A percentile compares a stretch with the other conserved stretches of the same genome.
These are phyloP conservation scores for Serendipita sp. DNA, from an alignment of 768 basidiomycete species.

Conservation along the genomic window DNA sequence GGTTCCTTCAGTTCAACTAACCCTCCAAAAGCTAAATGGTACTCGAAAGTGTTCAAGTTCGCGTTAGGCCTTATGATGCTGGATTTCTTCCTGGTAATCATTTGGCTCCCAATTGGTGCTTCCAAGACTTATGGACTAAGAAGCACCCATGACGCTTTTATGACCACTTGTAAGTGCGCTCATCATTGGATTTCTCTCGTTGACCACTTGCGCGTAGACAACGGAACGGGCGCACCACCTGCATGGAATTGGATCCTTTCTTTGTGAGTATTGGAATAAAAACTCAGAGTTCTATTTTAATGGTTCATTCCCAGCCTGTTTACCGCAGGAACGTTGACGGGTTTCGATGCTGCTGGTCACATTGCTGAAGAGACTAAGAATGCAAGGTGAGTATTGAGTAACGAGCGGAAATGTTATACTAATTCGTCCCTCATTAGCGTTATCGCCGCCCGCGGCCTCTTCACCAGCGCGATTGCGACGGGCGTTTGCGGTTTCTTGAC, in stretches of 20 bases:
- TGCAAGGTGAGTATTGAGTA: constrained; percentile 30
- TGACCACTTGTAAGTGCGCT: constrained; percentile 43
- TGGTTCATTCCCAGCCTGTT: constrained; percentile 38
- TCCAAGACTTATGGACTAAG: constrained; percentile 81
- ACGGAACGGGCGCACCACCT: constrained; percentile 71
- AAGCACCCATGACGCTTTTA: constrained; percentile 68
- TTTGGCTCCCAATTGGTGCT: constrained; percentile 88
- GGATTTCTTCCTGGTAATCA: constrained; percentile 74
- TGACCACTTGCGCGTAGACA: constrained; percentile 29
- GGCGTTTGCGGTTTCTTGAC: constrained; percentile 65
- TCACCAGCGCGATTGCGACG: constrained; percentile 60
- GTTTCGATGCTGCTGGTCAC: constrained; percentile 80
- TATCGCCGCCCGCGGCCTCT: constrained; percentile 66
- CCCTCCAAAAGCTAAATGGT: constrained; percentile 21
- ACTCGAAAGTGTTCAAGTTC: constrained; percentile 62
- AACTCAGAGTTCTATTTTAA: constrained; percentile 6
- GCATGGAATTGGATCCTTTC: constrained; percentile 88
- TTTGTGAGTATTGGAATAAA: constrained; percentile 32
- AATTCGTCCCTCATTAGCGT: constrained; percentile 28
- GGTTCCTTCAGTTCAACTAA: not conserved
- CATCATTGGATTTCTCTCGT: not conserved
- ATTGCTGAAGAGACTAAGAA: constrained; percentile 82
- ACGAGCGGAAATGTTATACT: not conserved
- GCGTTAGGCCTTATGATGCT: constrained; percentile 60
- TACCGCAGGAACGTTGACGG: constrained; percentile 74